phyloP scores from a whole-genome alignment of 1,139 yeast genomes.

The Pneumocystis wakefieldiae region DNA sequence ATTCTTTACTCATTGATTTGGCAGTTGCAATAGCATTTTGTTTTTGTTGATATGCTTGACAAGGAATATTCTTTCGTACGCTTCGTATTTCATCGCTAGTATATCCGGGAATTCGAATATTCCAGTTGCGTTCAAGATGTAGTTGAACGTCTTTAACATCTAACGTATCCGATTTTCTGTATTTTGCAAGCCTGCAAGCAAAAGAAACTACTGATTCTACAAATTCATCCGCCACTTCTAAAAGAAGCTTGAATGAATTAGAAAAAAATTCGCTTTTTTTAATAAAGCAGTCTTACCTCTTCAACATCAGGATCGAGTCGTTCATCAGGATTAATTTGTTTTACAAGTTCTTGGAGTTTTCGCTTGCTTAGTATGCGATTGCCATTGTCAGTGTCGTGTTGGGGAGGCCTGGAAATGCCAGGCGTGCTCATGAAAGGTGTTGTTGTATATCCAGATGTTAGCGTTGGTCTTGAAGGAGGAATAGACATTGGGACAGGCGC shows the following conservation, averaged over 20 bases:
- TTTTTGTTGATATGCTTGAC: conserved; percentile 55
- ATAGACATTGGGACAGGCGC: conserved; percentile 49
- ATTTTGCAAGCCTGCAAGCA: conserved; percentile 90
- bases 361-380: conserved; percentile 81
- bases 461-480: conserved; percentile 59
- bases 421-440: conserved; percentile 60
- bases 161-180: conserved; percentile 72
- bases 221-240: conserved; percentile 92
- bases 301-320: conserved; percentile 36
- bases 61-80: conserved; percentile 68
- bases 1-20: conserved; percentile 8
- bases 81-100: conserved; percentile 80
- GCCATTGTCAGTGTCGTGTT: conserved; percentile 51
- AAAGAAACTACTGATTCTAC: conserved; percentile 79
- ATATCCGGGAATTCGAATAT: conserved; percentile 84
- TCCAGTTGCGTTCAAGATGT: conserved; percentile 90
- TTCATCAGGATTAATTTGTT: conserved; percentile 45
- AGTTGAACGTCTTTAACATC: conserved; percentile 84
- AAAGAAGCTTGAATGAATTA: conserved; percentile 78
- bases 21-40: conserved; percentile 42
- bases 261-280: conserved; percentile 47
- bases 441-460: conserved; percentile 75
- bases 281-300: conserved; percentile 37
- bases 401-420: conserved; percentile 58
- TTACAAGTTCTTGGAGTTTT: conserved; percentile 71